These are phyloP conservation scores for Parachaetomium inaequale DNA, from an alignment of 495 filamentous ascomycete species.

Conservation along the genomic window DNA sequence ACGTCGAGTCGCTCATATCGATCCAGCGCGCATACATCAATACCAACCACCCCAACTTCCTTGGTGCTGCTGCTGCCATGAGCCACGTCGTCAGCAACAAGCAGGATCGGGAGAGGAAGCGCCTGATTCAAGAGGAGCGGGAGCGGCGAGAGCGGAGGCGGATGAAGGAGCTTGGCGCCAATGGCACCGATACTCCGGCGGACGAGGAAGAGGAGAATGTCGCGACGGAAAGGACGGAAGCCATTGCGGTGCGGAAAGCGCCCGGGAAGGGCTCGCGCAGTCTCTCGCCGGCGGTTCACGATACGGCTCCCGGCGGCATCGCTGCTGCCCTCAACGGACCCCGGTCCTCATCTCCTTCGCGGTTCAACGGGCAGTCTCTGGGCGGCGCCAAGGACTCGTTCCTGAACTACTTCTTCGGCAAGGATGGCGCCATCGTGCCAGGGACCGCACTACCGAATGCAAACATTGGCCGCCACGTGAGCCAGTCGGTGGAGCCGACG, in stretches of 20 bases:
- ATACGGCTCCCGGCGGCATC: constrained; percentile 57
- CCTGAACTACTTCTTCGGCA: constrained; percentile 97
- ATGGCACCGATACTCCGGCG: constrained; percentile 66
- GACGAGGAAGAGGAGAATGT: constrained; percentile 70
- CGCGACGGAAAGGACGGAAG: constrained; percentile 55
- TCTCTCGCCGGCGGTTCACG: constrained; percentile 75
- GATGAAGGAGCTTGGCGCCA: constrained; percentile 73
- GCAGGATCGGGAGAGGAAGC: constrained; percentile 87
- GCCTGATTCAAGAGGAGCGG: constrained; percentile 72
- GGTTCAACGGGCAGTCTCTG: constrained; percentile 48
- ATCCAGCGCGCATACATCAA: constrained; percentile 99
- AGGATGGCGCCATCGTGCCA: constrained; percentile 64
- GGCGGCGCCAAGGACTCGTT: constrained; percentile 75
- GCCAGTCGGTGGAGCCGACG: constrained; percentile 70
- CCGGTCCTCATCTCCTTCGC: constrained; percentile 60
- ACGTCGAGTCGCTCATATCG: constrained; percentile 93
- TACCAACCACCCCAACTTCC: constrained; percentile 98
- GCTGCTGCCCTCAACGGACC: constrained; percentile 63
- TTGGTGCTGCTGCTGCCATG: constrained; percentile 97
- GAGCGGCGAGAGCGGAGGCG: constrained; percentile 77
- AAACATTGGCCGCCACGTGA: constrained; percentile 59
- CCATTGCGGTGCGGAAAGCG: constrained; percentile 37
- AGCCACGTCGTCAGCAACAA: constrained; percentile 88
- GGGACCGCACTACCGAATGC: constrained; percentile 40
- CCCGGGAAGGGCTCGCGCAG: constrained; percentile 62